Evolutionary conservation across 352 stramenopile species (phyloP).

Genomic region (Phytophthora pisi): DNA sequence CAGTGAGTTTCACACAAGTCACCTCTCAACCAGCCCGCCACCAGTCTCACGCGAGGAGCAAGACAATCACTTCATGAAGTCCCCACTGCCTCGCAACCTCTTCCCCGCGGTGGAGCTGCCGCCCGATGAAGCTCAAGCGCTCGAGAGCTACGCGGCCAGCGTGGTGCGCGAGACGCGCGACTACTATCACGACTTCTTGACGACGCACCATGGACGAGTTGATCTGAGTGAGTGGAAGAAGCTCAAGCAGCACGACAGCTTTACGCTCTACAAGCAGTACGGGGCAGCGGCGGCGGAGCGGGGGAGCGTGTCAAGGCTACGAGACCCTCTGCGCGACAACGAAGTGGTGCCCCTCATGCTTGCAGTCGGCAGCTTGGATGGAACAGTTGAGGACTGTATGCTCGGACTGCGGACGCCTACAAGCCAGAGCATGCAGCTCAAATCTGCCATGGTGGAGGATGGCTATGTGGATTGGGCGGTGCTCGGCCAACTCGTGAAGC

Average conservation of each 20-base stretch:
- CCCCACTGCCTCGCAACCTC: conserved; percentile 33
- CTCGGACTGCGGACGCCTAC: conserved; percentile 54
- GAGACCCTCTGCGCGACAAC: conserved; percentile 17
- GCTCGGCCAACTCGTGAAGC: conserved; percentile 43
- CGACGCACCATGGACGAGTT: conserved; percentile 24
- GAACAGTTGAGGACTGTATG: conserved; percentile 56
- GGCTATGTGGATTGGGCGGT: conserved; percentile 55
- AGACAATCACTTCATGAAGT: conserved; percentile 27
- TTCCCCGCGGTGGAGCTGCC: conserved; percentile 31
- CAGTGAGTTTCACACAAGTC: not conserved
- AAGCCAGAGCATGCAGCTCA: conserved; percentile 55
- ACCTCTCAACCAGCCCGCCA: conserved; percentile 20
- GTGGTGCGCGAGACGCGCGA: conserved; percentile 30
- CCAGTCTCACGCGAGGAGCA: not conserved
- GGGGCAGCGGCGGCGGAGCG: conserved; percentile 6
- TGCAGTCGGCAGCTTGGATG: conserved; percentile 45
- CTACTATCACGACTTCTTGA: conserved; percentile 39
- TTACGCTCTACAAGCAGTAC: conserved; percentile 40
- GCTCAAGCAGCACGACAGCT: conserved; percentile 37
- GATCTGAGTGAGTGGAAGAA: conserved; percentile 37
- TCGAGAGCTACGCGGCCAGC: conserved; percentile 24
- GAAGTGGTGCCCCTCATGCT: conserved; percentile 39
- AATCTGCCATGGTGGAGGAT: conserved; percentile 61
- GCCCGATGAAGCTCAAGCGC: conserved; percentile 9
- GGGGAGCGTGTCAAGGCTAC: conserved; percentile 12